A percentile compares a stretch with the other conserved stretches of the same genome.
Conservation (phyloP, 2,329 filamentous ascomycete genomes). For the Cercospora brassicicola region DNA sequence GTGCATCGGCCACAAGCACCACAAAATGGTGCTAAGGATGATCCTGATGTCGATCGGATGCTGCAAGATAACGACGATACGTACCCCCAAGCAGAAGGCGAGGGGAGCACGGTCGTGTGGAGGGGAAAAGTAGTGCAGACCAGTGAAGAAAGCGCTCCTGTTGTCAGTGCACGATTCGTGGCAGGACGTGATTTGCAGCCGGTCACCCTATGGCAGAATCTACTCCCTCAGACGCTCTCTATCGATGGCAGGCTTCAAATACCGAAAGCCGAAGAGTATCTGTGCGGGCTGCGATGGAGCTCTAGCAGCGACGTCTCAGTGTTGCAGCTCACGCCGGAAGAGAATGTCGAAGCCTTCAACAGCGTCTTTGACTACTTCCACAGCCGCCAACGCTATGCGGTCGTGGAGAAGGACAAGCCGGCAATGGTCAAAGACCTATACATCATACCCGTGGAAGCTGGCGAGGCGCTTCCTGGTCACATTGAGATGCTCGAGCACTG, state of each 20-base stretch:
- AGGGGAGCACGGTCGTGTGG: conserved; percentile 73
- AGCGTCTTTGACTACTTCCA: conserved; percentile 85
- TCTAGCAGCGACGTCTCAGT: conserved; percentile 81
- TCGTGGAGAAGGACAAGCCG: conserved; percentile 65
- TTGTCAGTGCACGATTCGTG: conserved; percentile 75
- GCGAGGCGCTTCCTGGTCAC: conserved; percentile 73
- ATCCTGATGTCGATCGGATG: conserved; percentile 86
- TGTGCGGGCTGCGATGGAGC: conserved; percentile 82
- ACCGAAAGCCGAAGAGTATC: conserved; percentile 82
- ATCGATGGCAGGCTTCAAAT: conserved; percentile 80
- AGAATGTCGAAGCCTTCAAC: conserved; percentile 65
- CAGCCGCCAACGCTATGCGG: conserved; percentile 78
- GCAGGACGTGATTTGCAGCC: conserved; percentile 76
- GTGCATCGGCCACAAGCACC: conserved; percentile 27
- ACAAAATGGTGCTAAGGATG: conserved; percentile 63
- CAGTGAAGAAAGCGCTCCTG: conserved; percentile 41
- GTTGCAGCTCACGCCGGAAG: conserved; percentile 66
- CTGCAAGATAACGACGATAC: conserved; percentile 78
- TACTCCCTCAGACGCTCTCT: conserved; percentile 69
- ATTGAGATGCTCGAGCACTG: conserved; percentile 86
- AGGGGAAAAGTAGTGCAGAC: conserved; percentile 61
- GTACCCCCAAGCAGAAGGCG: conserved; percentile 69
- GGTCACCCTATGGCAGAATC: conserved; percentile 68
- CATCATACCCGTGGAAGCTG: conserved; percentile 78
- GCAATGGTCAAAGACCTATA: conserved; percentile 83